phyloP scores from a whole-genome alignment of 805 yeast species.

The Starmerella etchellsii region DNA sequence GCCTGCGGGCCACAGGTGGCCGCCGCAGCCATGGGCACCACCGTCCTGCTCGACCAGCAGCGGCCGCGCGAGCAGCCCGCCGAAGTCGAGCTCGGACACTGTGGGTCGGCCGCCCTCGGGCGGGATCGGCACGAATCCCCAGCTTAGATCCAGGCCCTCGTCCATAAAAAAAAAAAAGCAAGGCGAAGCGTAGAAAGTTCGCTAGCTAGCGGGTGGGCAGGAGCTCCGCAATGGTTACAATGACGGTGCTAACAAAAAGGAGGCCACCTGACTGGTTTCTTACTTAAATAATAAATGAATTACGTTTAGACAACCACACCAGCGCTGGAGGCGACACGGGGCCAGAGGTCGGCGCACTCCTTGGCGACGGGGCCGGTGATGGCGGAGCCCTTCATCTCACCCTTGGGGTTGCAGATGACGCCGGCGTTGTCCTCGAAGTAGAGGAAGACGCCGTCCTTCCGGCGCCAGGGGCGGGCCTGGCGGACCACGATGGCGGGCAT shows the following conservation, averaged over 20 bases:
- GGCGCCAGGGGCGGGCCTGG: slow-evolving; percentile 99
- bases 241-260: neutral
- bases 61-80: slow-evolving; percentile 29
- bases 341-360: slow-evolving; percentile 99
- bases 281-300: slow-evolving; percentile 2
- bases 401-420: slow-evolving; percentile 99
- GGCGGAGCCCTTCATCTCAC: slow-evolving; percentile 99
- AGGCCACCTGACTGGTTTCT: neutral
- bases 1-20: slow-evolving; percentile 51
- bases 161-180: slow-evolving; percentile 1
- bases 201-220: no score
- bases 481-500: slow-evolving; percentile 99
- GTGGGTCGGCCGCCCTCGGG: slow-evolving; percentile 33
- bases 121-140: slow-evolving; percentile 28
- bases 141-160: slow-evolving; percentile 19
- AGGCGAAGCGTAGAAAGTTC: no score
- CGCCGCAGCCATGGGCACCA: slow-evolving; percentile 52
- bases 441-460: slow-evolving; percentile 99
- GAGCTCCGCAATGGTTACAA: no score
- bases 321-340: slow-evolving; percentile 99
- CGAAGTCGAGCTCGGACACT: slow-evolving; percentile 30
- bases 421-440: slow-evolving; percentile 99
- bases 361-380: slow-evolving; percentile 99
- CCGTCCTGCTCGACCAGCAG: slow-evolving; percentile 41
- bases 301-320: slow-evolving; percentile 92